Percentiles rank a stretch among this genome's conserved stretches.
Evolutionary conservation across 352 stramenopile genomes (phyloP).

Genomic region (Globisporangium camurandrum): DNA sequence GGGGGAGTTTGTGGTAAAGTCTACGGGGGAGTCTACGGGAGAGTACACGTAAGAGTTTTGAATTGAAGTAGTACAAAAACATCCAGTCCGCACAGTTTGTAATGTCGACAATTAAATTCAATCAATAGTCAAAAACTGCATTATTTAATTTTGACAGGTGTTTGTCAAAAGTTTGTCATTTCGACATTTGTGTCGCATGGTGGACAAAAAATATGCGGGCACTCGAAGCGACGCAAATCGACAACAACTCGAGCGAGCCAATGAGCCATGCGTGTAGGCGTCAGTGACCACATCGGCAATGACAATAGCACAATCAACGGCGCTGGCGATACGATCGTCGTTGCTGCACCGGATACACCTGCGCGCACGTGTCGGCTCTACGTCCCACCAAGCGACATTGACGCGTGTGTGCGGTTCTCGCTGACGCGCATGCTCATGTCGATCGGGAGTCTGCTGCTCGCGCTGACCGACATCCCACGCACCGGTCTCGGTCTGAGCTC

Average conservation of each 20-base stretch:
- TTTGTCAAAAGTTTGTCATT: too few relatives aligned
- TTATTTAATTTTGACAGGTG: not conserved
- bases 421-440: conserved; percentile 21
- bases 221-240: not conserved
- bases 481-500: conserved; percentile 27
- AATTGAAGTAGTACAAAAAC: too few relatives aligned
- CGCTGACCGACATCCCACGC: conserved; percentile 43
- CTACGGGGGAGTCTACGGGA: too few relatives aligned
- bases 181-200: too few relatives aligned
- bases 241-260: too few relatives aligned
- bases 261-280: too few relatives aligned
- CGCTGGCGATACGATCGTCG: conserved; percentile 22
- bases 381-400: conserved; percentile 26
- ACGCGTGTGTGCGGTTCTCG: conserved; percentile 21
- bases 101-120: too few relatives aligned
- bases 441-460: conserved; percentile 26
- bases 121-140: too few relatives aligned
- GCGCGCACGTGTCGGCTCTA: conserved; percentile 14
- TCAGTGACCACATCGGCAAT: conserved; percentile 17
- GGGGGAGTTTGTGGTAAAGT: too few relatives aligned
- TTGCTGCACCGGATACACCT: conserved; percentile 20
- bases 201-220: not conserved
- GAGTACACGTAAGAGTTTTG: too few relatives aligned
- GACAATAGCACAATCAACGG: conserved; percentile 22
- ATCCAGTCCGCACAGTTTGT: not conserved